Percentiles rank a stretch among this genome's conserved stretches.
phyloP scores from a whole-genome alignment of 2,329 filamentous ascomycete genomes.

The Zymoseptoria pseudotritici region DNA sequence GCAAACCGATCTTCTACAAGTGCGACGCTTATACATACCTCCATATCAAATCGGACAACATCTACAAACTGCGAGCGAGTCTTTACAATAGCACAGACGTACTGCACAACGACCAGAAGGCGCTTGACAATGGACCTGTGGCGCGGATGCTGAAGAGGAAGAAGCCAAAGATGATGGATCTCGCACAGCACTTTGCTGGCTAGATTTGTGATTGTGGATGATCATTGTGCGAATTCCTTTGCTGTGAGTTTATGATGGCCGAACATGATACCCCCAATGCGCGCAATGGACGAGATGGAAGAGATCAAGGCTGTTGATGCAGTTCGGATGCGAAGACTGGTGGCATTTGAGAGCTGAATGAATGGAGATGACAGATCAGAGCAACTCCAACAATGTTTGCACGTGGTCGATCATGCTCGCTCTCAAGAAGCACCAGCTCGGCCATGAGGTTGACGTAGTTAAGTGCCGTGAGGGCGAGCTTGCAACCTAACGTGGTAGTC shows the following conservation, averaged over 20 bases:
- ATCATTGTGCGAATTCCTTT: neutral
- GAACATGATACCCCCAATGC: neutral
- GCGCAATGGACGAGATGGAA: neutral
- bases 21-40: conserved; percentile 50
- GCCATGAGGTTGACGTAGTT: too few species aligned
- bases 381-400: too few species aligned
- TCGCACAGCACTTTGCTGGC: conserved; percentile 5
- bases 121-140: conserved; percentile 13
- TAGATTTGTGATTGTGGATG: neutral
- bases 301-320: neutral
- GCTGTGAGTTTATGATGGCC: neutral
- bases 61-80: conserved; percentile 37
- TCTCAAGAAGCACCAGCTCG: too few species aligned
- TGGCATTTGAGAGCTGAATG: too few species aligned
- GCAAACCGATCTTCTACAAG: conserved; percentile 67
- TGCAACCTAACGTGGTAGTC: too few species aligned
- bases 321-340: neutral
- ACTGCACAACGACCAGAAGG: conserved; percentile 14
- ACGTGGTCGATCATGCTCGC: too few species aligned
- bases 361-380: too few species aligned
- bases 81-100: conserved; percentile 36
- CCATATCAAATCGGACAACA: conserved; percentile 33
- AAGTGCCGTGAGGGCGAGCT: too few species aligned
- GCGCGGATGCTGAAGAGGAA: conserved; percentile 7
- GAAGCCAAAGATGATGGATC: conserved; percentile 5